Base-by-base conservation (phyloP, 257 asterid species). In the Vinca minor region DNA sequence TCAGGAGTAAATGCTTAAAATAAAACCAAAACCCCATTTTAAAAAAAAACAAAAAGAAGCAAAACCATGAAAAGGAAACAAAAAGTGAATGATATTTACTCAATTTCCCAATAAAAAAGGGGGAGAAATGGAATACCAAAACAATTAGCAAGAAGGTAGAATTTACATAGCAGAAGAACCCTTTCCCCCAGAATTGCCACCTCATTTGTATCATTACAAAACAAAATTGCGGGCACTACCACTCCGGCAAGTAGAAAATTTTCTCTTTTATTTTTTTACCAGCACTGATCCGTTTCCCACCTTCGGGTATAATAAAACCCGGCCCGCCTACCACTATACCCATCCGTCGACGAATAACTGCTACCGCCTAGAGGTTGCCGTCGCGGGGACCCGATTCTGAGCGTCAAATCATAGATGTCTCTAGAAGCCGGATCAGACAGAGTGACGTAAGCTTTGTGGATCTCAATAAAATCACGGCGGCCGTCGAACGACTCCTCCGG, bases 211-310 rank as follows among this genome's bases (percentile, higher is more conserved):
- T 39, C 10, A 23, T 64, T 20, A n/a, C 17, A 36, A 28, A 0
- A 5, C 36, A n/a, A n/a, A n/a, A n/a, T n/a, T n/a, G n/a, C n/a
- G n/a, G n/a, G n/a, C n/a, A n/a, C n/a, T n/a, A n/a, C n/a, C 17
- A 17, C 0, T 9, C 20, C 21, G 35, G 65, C 28, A 45, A 45
- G n/a, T 7, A 4, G n/a, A 2, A 2, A 3, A 4, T 44, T 21
- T 17, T 0, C 3, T 32, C 7, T 34, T 34, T 34, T 34, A 2
- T 34, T 34, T 34, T 34, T 34, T 34, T 34, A 91, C 98, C 98
- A 91, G 76, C 98, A 91, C 78, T 88, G 98, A 74, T 91, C 96
- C 77, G 96, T 88, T 72, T 91, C 98, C 98, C 96, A 91, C 32
- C 94, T 76, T 72, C 95, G 91, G 74, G 83, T 80, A 68, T 73